Base-by-base conservation (phyloP, 2,329 filamentous ascomycete genomes). In the Trichoderma sp. region DNA sequence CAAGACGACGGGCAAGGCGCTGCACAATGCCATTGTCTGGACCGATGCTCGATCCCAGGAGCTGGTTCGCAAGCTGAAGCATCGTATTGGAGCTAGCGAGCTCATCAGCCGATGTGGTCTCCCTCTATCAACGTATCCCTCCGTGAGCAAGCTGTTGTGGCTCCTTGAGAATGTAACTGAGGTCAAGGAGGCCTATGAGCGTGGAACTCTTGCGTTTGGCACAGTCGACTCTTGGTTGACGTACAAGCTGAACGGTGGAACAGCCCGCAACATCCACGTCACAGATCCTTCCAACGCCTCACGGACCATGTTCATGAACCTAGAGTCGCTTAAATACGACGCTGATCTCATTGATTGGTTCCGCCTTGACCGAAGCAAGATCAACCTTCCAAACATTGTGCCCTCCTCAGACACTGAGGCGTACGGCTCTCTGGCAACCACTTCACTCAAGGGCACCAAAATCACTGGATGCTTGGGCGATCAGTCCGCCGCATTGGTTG, bases 271-370 rank as follows among this genome's bases (percentile, higher is more conserved):
- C 71, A 80, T 93, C 68, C 89, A 91, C 78, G 92, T 95, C 72
- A 94, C 93, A 1, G 93, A 96, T 77, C 88, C 91, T 6, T 92
- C 92, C 72, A 96, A 96, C 79, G 93, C 93, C n/a, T 93, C 91
- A 3, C 86, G 93, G 75, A 95, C 93, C 57, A 94, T 95, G 93
- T 94, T 96, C 81, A 93, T 95, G 90, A 93, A 95, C 80, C 86
- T 95, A 36, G 86, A 92, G 77, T 93, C 88, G 1, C 84, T 94
- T 58, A 82, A 93, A 76, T 96, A 95, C 80, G 92, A 93, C 77
- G 87, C 92, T 62, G 86, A 87, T 66, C 86, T 95, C 63, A 83
- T 95, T 34, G 86, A 91, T 61, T 95, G 94, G 84, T 95, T 95
- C 83, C 86, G 88, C 56, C 82, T 95, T 57, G 91, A 95, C 79